phyloP scores from a whole-genome alignment of 1,139 yeast species.

The Sporopachydermia cereana region DNA sequence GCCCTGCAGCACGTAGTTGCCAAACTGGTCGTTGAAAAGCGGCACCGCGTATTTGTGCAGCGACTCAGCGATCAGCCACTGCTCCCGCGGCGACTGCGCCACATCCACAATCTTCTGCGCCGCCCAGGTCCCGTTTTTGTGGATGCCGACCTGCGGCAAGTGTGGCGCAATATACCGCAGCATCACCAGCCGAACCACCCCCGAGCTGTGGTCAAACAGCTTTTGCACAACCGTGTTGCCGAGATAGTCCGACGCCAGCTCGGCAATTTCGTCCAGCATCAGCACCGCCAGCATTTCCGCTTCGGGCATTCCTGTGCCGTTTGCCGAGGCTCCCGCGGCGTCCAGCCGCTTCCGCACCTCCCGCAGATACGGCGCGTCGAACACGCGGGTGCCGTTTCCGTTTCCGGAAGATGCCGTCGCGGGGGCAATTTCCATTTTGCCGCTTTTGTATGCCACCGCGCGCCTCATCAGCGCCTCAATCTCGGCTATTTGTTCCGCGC shows the following conservation, averaged over 20 bases:
- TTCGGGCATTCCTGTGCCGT: slow-evolving; percentile 35
- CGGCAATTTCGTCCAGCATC: slow-evolving; percentile 85
- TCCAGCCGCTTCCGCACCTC: slow-evolving; percentile 43
- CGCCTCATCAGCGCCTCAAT: not conserved
- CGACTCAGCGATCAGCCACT: slow-evolving; percentile 52
- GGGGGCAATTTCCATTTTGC: not conserved
- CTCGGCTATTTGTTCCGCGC: not conserved
- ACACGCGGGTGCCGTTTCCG: slow-evolving; percentile 32
- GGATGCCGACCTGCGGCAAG: slow-evolving; percentile 86
- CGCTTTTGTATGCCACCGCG: not conserved
- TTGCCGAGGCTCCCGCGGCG: slow-evolving; percentile 11
- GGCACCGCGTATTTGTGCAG: slow-evolving; percentile 77
- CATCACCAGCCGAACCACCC: slow-evolving; percentile 69
- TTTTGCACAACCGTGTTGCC: slow-evolving; percentile 96
- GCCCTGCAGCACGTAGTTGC: slow-evolving; percentile 91
- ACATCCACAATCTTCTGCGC: slow-evolving; percentile 89
- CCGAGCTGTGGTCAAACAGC: slow-evolving; percentile 61
- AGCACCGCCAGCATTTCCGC: slow-evolving; percentile 76
- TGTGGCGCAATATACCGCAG: slow-evolving; percentile 67
- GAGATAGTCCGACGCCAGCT: slow-evolving; percentile 79
- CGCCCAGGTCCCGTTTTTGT: slow-evolving; percentile 99
- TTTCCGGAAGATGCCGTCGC: slow-evolving; percentile 2
- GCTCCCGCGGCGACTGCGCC: slow-evolving; percentile 58
- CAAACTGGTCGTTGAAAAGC: slow-evolving; percentile 88
- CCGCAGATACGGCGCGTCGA: slow-evolving; percentile 76